Percentiles rank a stretch among this genome's conserved stretches.
Conservation (phyloP, 2,329 filamentous ascomycete genomes). For the Dothideomycetes sp. region DNA sequence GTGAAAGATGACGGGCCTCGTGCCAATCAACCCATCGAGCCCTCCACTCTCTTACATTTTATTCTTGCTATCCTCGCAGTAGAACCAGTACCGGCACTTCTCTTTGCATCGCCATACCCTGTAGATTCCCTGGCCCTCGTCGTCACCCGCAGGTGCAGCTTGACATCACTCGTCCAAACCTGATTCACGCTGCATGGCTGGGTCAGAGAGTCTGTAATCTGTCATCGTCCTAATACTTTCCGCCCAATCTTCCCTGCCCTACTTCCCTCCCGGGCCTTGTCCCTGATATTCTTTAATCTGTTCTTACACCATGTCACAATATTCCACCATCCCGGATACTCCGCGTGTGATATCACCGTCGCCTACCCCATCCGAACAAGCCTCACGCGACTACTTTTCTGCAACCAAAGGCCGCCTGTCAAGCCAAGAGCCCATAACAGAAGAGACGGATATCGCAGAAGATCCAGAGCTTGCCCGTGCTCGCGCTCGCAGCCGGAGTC, state of each 20-base stretch:
- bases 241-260: too few relatives aligned
- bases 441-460: slow-evolving; percentile 21
- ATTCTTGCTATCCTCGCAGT: too few relatives aligned
- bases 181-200: not conserved
- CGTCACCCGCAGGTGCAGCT: not conserved
- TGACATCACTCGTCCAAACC: not conserved
- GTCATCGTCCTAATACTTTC: too few relatives aligned
- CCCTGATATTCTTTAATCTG: not conserved
- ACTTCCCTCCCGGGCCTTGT: not conserved
- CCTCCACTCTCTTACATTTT: too few relatives aligned
- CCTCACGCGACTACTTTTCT: slow-evolving; percentile 50
- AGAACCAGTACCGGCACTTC: too few relatives aligned
- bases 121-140: too few relatives aligned
- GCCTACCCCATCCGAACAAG: slow-evolving; percentile 56
- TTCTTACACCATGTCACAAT: slow-evolving; percentile 23
- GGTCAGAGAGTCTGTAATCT: not conserved
- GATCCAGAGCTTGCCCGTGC: slow-evolving; percentile 45
- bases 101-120: too few relatives aligned
- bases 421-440: slow-evolving; percentile 50
- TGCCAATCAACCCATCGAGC: too few relatives aligned
- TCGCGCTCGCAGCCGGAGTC: slow-evolving; percentile 61
- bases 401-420: slow-evolving; percentile 50
- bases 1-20: too few relatives aligned
- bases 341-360: slow-evolving; percentile 80
- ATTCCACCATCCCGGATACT: slow-evolving; percentile 52